Conservation (phyloP, 2,329 filamentous ascomycete species). For the Penicillium sp. region DNA sequence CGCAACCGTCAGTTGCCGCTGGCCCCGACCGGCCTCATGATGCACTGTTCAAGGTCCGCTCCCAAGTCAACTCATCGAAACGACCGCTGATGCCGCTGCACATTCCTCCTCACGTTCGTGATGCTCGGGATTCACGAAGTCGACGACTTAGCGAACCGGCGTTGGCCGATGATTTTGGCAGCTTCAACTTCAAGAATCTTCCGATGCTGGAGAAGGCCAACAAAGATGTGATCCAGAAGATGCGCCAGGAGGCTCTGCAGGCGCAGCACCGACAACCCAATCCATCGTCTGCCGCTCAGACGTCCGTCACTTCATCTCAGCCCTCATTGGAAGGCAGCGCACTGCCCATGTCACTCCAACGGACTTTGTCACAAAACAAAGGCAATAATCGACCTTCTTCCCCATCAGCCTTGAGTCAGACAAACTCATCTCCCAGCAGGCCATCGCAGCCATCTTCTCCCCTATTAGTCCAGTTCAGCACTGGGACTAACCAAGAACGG, state of each 20-base stretch:
- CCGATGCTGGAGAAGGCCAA: slow-evolving; percentile 97
- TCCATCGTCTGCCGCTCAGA: slow-evolving; percentile 26
- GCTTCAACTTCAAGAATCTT: slow-evolving; percentile 94
- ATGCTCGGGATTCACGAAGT: slow-evolving; percentile 82
- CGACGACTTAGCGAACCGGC: slow-evolving; percentile 88
- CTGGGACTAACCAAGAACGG: slow-evolving; percentile 75
- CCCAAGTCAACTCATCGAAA: slow-evolving; percentile 83
- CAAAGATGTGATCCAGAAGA: slow-evolving; percentile 96
- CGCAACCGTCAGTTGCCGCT: slow-evolving; percentile 65
- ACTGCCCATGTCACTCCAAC: slow-evolving; percentile 73
- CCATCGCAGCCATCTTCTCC: slow-evolving; percentile 83
- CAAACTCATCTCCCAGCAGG: slow-evolving; percentile 83
- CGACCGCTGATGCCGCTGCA: slow-evolving; percentile 91
- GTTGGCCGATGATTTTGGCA: slow-evolving; percentile 87
- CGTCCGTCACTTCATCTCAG: slow-evolving; percentile 24
- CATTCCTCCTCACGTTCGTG: slow-evolving; percentile 93
- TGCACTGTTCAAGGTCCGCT: slow-evolving; percentile 82
- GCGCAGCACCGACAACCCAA: slow-evolving; percentile 54
- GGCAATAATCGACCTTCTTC: slow-evolving; percentile 76
- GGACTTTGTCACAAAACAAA: slow-evolving; percentile 80
- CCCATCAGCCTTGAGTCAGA: slow-evolving; percentile 74
- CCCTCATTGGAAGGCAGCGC: slow-evolving; percentile 81
- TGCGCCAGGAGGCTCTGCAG: slow-evolving; percentile 85
- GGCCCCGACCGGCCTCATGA: slow-evolving; percentile 86
- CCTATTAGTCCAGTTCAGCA: slow-evolving; percentile 92